These are phyloP conservation scores for Nigrospora sphaerica DNA, from an alignment of 2,329 filamentous ascomycete genomes.

Conservation along the genomic window DNA sequence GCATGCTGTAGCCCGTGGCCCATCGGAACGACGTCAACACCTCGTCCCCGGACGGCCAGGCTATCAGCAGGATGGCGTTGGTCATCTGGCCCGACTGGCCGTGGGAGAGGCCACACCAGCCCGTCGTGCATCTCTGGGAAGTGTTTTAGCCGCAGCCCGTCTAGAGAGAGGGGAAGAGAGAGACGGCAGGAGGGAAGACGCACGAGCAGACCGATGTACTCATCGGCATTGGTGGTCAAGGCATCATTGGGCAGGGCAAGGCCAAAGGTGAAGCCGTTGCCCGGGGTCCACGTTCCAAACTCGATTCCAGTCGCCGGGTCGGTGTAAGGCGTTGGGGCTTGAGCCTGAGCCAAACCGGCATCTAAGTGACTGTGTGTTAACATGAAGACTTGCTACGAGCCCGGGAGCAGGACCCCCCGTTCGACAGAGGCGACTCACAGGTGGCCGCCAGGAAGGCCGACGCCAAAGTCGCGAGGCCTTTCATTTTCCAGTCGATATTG, in stretches of 20 bases:
- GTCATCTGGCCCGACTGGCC: slow-evolving; percentile 26
- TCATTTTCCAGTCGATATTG: slow-evolving; percentile 16
- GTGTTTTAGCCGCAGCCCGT: not conserved
- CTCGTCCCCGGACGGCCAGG: slow-evolving; percentile 46
- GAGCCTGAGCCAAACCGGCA: slow-evolving; percentile 14
- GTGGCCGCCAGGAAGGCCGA: slow-evolving; percentile 20
- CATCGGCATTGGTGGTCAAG: slow-evolving; percentile 18
- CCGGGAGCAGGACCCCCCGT: not conserved
- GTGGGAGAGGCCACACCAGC: slow-evolving; percentile 23
- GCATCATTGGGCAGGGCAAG: slow-evolving; percentile 20
- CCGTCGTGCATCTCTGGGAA: slow-evolving; percentile 18
- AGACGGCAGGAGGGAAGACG: not conserved
- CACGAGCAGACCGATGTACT: slow-evolving; percentile 20
- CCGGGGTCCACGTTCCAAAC: slow-evolving; percentile 19
- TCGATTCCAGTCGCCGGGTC: slow-evolving; percentile 20
- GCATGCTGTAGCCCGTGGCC: slow-evolving; percentile 51
- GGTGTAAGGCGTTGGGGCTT: slow-evolving; percentile 14
- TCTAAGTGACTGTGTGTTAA: slow-evolving; percentile 11
- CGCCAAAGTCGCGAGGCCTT: slow-evolving; percentile 18
- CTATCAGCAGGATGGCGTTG: slow-evolving; percentile 33
- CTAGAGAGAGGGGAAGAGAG: not conserved
- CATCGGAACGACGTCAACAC: slow-evolving; percentile 54
- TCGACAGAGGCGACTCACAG: slow-evolving; percentile 11
- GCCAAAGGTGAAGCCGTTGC: slow-evolving; percentile 17
- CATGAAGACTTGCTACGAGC: too few relatives aligned